A percentile compares a stretch with the other conserved stretches of the same genome.
These are phyloP conservation scores for Lentinula edodes DNA, from an alignment of 768 basidiomycete species.

Conservation along the genomic window DNA sequence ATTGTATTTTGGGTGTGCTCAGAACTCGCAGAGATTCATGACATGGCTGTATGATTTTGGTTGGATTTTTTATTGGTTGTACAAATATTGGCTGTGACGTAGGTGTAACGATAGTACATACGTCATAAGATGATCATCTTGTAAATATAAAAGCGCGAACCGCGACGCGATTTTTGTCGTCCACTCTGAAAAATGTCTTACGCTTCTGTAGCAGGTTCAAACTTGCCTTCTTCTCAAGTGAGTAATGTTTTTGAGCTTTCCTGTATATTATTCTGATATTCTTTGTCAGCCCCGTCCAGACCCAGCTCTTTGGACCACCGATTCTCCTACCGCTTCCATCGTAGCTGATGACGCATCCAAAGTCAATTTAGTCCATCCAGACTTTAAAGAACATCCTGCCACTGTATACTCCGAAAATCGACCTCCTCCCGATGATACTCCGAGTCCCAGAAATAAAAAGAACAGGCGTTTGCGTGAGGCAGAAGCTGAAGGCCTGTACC, in stretches of 20 bases:
- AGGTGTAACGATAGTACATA: not conserved
- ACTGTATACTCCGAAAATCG: constrained; percentile 24
- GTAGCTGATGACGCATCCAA: constrained; percentile 46
- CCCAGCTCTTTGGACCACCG: constrained; percentile 54
- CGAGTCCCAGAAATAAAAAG: constrained; percentile 6
- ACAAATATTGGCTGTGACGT: not conserved
- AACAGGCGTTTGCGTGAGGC: constrained; percentile 32
- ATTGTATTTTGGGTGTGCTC: constrained; percentile 52
- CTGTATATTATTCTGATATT: constrained; percentile 4
- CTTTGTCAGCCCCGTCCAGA: constrained; percentile 55
- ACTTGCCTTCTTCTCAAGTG: constrained; percentile 42
- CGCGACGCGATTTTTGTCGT: not conserved
- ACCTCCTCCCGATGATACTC: constrained; percentile 15
- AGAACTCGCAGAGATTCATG: not conserved
- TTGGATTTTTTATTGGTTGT: too few relatives aligned
- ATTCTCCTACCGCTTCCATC: constrained; percentile 25
- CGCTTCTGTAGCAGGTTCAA: constrained; percentile 59
- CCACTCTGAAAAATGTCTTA: constrained; percentile 51
- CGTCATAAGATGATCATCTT: not conserved
- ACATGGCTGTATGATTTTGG: not conserved
- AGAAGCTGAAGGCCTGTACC: constrained; percentile 45
- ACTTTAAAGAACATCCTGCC: constrained; percentile 41
- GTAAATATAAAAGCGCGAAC: not conserved
- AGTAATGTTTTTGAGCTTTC: constrained; percentile 22
- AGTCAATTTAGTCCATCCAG: constrained; percentile 47